Base-by-base conservation (phyloP, 2,329 filamentous ascomycete genomes). In the Cladosporium austrohemisphaericum region DNA sequence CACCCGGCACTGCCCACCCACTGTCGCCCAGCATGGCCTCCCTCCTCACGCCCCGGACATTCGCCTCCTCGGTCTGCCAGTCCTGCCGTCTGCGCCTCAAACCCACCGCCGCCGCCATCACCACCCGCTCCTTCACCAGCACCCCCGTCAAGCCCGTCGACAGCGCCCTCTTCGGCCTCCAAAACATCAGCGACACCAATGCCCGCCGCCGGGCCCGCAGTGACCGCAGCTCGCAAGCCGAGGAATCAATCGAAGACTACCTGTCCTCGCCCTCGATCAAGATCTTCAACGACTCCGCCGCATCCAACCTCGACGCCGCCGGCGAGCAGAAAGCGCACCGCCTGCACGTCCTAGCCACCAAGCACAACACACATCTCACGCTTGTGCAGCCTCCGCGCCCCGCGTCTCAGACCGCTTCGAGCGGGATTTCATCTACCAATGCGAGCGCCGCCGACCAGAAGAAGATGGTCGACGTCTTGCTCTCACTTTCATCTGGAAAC, bases 281-380 rank as follows among this genome's bases (percentile, higher is more conserved):
- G 19, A 19, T n/a, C 31, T 38, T 37, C 35, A 46, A 40, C 26
- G 29, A 40, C n/a, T 35, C 6, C 20, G 31, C 20, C 10, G 48
- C 49, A 41, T 13, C 29, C 13, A 35, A 40, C 23, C 49, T 51
- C 25, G 41, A 51, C 32, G 49, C 31, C 37, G n/a, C n/a, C 19
- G 13, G 20, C 16, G 37, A 50, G 19, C 33, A 32, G 14, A 32
- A 46, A 40, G 85, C 87, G 2, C 89, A 89, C 73, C 89, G 95
- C 67, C 78, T 98, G 56, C 88, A 95, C 73, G 76, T 98, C 67
- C 92, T 83, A 71, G 74, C 86, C 22, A 85, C 87, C 67, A 94
- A 89, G 73, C 93, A 96, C 79, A 98, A 98, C 74, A 93, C 88
- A 16, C 89, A 97, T 70, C 80, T 98, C 62, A 96, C 91, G 1